These are phyloP conservation scores for Panellus pusillus DNA, from an alignment of 768 basidiomycete species.

Conservation along the genomic window DNA sequence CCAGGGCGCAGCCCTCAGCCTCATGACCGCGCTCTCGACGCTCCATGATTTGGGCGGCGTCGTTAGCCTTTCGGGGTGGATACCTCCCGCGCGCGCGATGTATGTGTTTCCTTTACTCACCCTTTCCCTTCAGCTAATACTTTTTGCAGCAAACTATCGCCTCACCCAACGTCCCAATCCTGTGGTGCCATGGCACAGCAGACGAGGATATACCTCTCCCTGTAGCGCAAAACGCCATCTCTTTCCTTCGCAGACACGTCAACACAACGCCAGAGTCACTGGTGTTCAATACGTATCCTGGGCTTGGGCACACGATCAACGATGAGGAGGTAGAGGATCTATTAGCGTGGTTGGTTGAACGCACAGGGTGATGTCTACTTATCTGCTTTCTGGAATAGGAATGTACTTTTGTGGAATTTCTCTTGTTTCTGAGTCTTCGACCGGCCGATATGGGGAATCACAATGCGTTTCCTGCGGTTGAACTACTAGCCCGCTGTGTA, in stretches of 20 bases:
- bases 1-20: slow-evolving; percentile 41
- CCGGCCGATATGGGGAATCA: no score
- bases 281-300: slow-evolving; percentile 29
- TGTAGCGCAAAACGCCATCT: slow-evolving; percentile 32
- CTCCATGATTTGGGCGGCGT: slow-evolving; percentile 44
- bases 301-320: slow-evolving; percentile 34
- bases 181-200: slow-evolving; percentile 43
- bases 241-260: slow-evolving; percentile 32
- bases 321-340: slow-evolving; percentile 35
- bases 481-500: no score
- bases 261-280: slow-evolving; percentile 22
- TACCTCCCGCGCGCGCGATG: slow-evolving; percentile 38
- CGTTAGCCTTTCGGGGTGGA: slow-evolving; percentile 46
- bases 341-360: slow-evolving; percentile 13
- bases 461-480: no score
- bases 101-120: slow-evolving; percentile 18
- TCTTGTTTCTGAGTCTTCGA: no score
- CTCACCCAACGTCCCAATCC: slow-evolving; percentile 36
- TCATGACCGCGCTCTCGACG: slow-evolving; percentile 40
- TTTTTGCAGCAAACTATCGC: slow-evolving; percentile 31
- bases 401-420: no score
- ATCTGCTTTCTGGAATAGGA: no score
- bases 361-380: not conserved
- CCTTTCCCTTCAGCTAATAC: not conserved
- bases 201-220: slow-evolving; percentile 39